Evolutionary conservation across 805 yeast genomes (phyloP), one percentile per base, ranked within the genome.

Genomic region (Suhomyces canberraensis): DNA sequence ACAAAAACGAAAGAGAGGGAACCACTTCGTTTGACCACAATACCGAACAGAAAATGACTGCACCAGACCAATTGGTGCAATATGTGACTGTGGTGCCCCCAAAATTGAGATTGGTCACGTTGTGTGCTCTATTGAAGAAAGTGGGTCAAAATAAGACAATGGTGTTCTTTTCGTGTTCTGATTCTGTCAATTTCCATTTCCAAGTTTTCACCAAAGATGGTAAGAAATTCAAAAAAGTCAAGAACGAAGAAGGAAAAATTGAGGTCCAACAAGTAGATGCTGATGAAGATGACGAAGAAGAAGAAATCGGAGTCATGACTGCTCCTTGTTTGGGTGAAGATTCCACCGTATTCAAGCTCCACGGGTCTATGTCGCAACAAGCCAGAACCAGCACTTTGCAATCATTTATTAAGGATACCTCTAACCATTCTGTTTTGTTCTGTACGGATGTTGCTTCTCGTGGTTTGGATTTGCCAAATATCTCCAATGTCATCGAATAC

Each of bases 361-460:
- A 95, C 60, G 99, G 99, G 35, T 87, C 95, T 0, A 66, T 93
- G 42, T 71, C 88, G 0, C 99, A 93, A 58, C 89, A 79, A 45
- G 69, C 75, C 13, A 82, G 99, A 64, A 78, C 95, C 0, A 61
- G 85, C 0, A 90, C 97, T 0, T 69, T 89, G 40, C 72, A 72
- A 15, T 74, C 76, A 29, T 88, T 86, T 60, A 64, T 69, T 25
- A 72, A 64, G 44, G 67, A 71, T 5, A 26, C 45, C 5, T 35
- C 48, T 11, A 72, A 72, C 39, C 81, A 81, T 50, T 72, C 82
- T 2, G 71, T 93, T 15, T 69, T 93, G 51, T 77, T 93, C 49
- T 91, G 98, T 70, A 93, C 99, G 0, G 99, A 93, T 72, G 98
- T 93, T 43, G 98, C 97, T 0, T 81, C 98, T 22, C 79, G 99